Conservation (phyloP, 768 basidiomycete species). For the Clathrus columnatus region DNA sequence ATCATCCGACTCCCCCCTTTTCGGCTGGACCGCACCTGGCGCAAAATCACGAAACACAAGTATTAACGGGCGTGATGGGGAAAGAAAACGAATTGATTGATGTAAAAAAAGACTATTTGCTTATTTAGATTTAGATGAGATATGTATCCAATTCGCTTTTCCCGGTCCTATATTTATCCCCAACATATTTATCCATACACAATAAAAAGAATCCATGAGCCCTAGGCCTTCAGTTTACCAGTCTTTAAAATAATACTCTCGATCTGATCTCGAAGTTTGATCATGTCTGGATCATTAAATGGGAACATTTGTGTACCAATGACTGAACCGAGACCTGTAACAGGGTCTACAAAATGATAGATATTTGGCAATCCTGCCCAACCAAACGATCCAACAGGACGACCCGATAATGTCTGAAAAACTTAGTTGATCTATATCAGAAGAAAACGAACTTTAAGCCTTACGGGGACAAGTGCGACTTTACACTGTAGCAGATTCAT, state of each 20-base stretch:
- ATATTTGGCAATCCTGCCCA: neutral
- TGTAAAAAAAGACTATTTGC: too few relatives aligned
- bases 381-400: neutral
- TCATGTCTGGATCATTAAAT: neutral
- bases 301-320: constrained; percentile 3
- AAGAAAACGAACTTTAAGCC: neutral
- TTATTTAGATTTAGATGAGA: too few relatives aligned
- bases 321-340: neutral
- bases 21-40: too few relatives aligned
- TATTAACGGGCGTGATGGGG: too few relatives aligned
- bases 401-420: neutral
- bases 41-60: too few relatives aligned
- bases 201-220: too few relatives aligned
- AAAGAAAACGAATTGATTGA: too few relatives aligned
- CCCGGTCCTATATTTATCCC: too few relatives aligned
- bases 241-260: neutral
- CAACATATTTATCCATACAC: neutral
- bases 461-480: neutral
- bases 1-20: too few relatives aligned
- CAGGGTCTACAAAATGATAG: neutral
- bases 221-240: neutral
- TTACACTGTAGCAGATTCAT: neutral
- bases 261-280: neutral
- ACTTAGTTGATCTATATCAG: neutral
- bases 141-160: too few relatives aligned